phyloP scores from a whole-genome alignment of 2,329 filamentous ascomycete genomes.

The Verticillium klebahnii region DNA sequence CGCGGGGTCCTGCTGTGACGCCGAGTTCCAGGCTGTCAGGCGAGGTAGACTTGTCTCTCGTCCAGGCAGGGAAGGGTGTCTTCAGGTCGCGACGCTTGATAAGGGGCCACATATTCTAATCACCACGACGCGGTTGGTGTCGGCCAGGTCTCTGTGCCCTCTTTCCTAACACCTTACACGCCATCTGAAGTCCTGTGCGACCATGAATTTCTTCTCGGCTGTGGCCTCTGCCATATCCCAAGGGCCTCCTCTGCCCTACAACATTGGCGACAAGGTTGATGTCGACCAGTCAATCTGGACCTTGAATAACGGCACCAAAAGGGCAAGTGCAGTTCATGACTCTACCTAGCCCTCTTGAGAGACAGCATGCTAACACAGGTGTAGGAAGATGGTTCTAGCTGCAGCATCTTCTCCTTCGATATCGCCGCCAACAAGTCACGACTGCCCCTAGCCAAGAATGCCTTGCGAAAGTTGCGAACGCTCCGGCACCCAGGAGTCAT shows the following conservation, averaged over 20 bases:
- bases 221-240: conserved; percentile 96
- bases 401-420: conserved; percentile 97
- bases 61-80: neutral
- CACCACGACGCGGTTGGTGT: neutral
- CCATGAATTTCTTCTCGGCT: conserved; percentile 95
- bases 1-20: conserved; percentile 10
- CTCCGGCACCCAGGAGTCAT: conserved; percentile 92
- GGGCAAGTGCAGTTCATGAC: conserved; percentile 47
- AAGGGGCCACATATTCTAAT: neutral
- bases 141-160: neutral
- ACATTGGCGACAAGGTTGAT: conserved; percentile 88
- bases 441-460: conserved; percentile 85
- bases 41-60: conserved; percentile 1
- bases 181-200: neutral
- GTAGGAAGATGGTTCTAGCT: conserved; percentile 88
- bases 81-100: neutral
- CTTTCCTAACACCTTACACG: neutral
- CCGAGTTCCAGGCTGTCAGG: neutral
- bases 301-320: conserved; percentile 89
- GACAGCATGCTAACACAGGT: conserved; percentile 2
- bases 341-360: neutral
- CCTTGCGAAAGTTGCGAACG: conserved; percentile 87
- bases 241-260: conserved; percentile 87
- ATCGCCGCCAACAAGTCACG: conserved; percentile 73
- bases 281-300: conserved; percentile 93